A percentile compares a stretch with the other conserved stretches of the same genome.
These are phyloP conservation scores for Punica granatum DNA, from an alignment of 345 rosid genomes.

Conservation along the genomic window DNA sequence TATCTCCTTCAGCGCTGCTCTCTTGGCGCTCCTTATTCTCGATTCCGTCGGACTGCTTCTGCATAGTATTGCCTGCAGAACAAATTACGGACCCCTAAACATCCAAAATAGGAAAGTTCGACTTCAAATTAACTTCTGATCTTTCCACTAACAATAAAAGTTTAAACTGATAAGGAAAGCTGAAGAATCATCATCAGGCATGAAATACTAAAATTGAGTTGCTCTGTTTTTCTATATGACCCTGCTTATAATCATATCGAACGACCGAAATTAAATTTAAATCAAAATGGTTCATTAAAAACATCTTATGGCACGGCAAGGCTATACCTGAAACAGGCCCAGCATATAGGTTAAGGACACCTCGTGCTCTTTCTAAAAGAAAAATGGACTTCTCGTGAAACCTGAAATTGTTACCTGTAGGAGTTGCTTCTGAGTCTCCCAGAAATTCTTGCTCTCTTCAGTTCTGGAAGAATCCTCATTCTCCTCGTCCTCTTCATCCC, in stretches of 20 bases:
- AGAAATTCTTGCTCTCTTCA: constrained; percentile 50
- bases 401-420: constrained; percentile 38
- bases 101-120: neutral
- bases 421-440: constrained; percentile 61
- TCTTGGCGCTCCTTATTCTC: constrained; percentile 52
- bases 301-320: too few relatives aligned
- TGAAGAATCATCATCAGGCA: neutral
- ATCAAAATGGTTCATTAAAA: too few relatives aligned
- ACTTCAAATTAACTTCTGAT: neutral
- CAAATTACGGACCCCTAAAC: neutral
- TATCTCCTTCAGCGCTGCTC: constrained; percentile 41
- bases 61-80: constrained; percentile 44
- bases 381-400: too few relatives aligned
- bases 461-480: constrained; percentile 12
- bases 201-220: neutral
- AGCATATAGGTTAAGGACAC: too few relatives aligned
- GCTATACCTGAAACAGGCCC: too few relatives aligned
- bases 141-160: neutral
- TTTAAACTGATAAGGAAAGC: neutral
- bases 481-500: constrained; percentile 11
- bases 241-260: too few relatives aligned
- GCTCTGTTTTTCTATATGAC: neutral
- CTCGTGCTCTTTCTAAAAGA: too few relatives aligned
- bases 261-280: too few relatives aligned
- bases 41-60: constrained; percentile 55